Evolutionary conservation across 306 rosid species (phyloP).

Genomic region (Mucuna pruriens): DNA sequence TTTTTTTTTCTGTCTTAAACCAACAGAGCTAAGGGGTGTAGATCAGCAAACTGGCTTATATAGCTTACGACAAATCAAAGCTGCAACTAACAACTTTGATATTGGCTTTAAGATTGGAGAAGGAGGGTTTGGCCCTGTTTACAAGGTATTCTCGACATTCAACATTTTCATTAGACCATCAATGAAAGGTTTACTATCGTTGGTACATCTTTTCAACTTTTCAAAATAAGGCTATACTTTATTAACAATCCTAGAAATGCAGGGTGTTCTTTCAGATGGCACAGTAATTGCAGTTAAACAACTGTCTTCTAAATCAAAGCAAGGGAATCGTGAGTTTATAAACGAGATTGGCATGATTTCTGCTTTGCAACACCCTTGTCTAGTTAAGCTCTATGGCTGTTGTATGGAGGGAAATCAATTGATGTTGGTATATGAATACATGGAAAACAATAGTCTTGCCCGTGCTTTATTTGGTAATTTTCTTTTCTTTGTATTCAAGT

Average conservation of each 20-base stretch:
- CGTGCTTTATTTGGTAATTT: conserved; percentile 64
- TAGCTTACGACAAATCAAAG: conserved; percentile 64
- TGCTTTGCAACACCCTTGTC: conserved; percentile 67
- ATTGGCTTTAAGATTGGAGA: conserved; percentile 63
- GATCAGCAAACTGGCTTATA: conserved; percentile 57
- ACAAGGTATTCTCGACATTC: conserved; percentile 54
- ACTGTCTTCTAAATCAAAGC: conserved; percentile 69
- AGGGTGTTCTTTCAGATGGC: conserved; percentile 70
- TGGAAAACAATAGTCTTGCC: conserved; percentile 74
- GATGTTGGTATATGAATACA: conserved; percentile 64
- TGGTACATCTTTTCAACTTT: neutral
- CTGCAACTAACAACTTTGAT: conserved; percentile 68
- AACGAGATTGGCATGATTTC: conserved; percentile 74
- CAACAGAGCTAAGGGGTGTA: conserved; percentile 54
- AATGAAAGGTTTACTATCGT: neutral
- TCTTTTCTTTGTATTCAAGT: neutral
- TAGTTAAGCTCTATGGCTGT: conserved; percentile 69
- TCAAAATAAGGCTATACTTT: neutral
- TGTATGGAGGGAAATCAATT: conserved; percentile 69
- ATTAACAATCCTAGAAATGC: conserved; percentile 12
- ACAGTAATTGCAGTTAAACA: conserved; percentile 66
- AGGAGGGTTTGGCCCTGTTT: conserved; percentile 82
- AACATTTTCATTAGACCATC: neutral
- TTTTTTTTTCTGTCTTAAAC: neutral
- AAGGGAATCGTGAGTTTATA: conserved; percentile 73